phyloP scores from a whole-genome alignment of 495 filamentous ascomycete species.

The Aspergillus kassunensis region DNA sequence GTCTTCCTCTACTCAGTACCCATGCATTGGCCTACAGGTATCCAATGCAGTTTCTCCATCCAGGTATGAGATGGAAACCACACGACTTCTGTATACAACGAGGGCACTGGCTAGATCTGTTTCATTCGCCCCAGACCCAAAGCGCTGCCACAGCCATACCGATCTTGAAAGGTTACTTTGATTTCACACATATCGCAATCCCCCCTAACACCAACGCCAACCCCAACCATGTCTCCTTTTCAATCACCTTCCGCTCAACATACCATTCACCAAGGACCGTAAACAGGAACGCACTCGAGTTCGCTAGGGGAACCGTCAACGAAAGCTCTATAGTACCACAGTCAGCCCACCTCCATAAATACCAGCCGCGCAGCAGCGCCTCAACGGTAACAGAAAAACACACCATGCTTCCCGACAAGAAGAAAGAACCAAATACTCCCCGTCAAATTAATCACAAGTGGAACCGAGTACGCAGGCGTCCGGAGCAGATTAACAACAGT shows the following conservation, averaged over 20 bases:
- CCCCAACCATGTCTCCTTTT: slow-evolving; percentile 83
- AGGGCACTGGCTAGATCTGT: too few relatives aligned
- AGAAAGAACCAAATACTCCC: slow-evolving; percentile 98
- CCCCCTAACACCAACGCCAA: slow-evolving; percentile 77
- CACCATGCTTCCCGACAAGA: slow-evolving; percentile 87
- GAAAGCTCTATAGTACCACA: slow-evolving; percentile 63
- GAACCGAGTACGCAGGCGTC: slow-evolving; percentile 79
- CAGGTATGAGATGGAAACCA: too few relatives aligned
- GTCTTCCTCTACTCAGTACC: too few relatives aligned
- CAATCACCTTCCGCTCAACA: slow-evolving; percentile 85
- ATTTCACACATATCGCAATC: slow-evolving; percentile 81
- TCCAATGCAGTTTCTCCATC: too few relatives aligned
- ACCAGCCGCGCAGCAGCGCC: too few relatives aligned
- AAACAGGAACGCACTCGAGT: slow-evolving; percentile 90
- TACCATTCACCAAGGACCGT: slow-evolving; percentile 95
- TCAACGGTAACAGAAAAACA: slow-evolving; percentile 26
- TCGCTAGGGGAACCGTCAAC: slow-evolving; percentile 90
- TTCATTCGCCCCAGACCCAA: neutral
- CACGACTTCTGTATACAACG: too few relatives aligned
- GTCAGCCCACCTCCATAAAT: too few relatives aligned
- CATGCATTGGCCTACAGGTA: too few relatives aligned
- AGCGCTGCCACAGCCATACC: too few relatives aligned
- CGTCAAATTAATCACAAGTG: slow-evolving; percentile 83
- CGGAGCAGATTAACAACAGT: slow-evolving; percentile 73
- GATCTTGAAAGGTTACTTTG: too few relatives aligned